Percentiles rank a stretch among this genome's conserved stretches.
phyloP scores from a whole-genome alignment of 108 stramenopile genomes.

The Skeletonema costatum region DNA sequence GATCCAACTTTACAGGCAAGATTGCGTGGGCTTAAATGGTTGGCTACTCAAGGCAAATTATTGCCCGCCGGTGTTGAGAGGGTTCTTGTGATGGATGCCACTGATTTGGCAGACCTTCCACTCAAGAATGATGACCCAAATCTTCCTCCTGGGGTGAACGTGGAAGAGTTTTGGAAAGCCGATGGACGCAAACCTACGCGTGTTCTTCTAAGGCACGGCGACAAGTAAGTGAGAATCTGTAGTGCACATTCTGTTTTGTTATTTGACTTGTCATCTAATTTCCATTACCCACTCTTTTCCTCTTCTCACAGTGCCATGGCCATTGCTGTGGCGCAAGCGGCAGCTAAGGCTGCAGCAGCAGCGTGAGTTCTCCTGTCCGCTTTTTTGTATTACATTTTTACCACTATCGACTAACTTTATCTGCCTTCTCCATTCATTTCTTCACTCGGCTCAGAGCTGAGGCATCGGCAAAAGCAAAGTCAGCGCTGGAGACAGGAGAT shows the following conservation, averaged over 20 bases:
- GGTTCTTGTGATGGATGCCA: constrained; percentile 88
- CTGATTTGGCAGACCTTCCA: constrained; percentile 79
- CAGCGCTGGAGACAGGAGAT: constrained; percentile 83
- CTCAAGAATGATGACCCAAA: constrained; percentile 68
- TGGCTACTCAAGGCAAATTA: constrained; percentile 68
- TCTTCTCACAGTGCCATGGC: constrained; percentile 52
- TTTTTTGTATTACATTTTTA: background rate
- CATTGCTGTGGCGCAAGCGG: constrained; percentile 67
- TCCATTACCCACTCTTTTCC: background rate
- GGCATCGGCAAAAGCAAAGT: constrained; percentile 52
- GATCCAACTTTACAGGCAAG: constrained; percentile 61
- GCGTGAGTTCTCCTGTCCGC: background rate
- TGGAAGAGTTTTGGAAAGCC: constrained; percentile 77
- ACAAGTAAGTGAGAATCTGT: constrained; percentile 25
- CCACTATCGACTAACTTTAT: background rate
- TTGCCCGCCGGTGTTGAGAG: constrained; percentile 81
- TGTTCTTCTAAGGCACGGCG: constrained; percentile 73
- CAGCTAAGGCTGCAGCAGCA: constrained; percentile 25
- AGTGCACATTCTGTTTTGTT: background rate
- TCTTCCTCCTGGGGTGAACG: constrained; percentile 66
- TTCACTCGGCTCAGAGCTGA: constrained; percentile 18
- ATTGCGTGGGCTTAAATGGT: constrained; percentile 81
- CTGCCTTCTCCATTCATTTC: background rate
- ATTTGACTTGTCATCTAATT: background rate
- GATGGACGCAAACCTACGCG: constrained; percentile 74